Conservation (phyloP, 306 rosid genomes). For the Prunus salicina region DNA sequence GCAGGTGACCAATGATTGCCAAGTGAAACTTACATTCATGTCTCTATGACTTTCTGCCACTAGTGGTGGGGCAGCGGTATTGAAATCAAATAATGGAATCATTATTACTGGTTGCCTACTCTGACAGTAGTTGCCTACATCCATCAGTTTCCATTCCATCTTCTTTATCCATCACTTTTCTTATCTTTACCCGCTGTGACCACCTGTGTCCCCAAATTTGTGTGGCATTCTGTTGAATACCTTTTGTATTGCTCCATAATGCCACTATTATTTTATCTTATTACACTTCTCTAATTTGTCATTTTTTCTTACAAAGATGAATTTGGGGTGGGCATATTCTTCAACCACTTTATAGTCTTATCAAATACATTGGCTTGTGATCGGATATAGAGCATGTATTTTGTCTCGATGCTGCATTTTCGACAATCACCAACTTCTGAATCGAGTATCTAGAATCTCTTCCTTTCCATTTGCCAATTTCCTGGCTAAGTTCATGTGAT, state of each 20-base stretch:
- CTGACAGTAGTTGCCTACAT: background rate
- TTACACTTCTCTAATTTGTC: background rate
- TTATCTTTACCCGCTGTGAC: background rate
- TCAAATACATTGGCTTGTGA: background rate
- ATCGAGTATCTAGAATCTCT: background rate
- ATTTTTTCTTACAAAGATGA: background rate
- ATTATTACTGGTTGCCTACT: background rate
- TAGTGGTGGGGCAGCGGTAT: background rate
- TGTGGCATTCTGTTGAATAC: background rate
- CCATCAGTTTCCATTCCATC: background rate
- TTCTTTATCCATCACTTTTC: background rate
- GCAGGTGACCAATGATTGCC: conserved; percentile 46
- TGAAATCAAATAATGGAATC: background rate
- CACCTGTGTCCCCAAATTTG: background rate
- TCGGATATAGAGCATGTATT: background rate
- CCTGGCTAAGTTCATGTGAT: background rate
- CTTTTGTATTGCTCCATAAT: background rate
- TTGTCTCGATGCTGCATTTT: background rate
- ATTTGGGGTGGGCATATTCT: background rate
- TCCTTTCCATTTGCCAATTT: conserved; percentile 10
- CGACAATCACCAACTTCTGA: background rate
- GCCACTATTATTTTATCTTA: background rate
- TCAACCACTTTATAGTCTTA: background rate
- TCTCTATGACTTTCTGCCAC: background rate
- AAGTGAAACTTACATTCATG: background rate